phyloP scores from a whole-genome alignment of 768 basidiomycete species.

The Mycena rosella region DNA sequence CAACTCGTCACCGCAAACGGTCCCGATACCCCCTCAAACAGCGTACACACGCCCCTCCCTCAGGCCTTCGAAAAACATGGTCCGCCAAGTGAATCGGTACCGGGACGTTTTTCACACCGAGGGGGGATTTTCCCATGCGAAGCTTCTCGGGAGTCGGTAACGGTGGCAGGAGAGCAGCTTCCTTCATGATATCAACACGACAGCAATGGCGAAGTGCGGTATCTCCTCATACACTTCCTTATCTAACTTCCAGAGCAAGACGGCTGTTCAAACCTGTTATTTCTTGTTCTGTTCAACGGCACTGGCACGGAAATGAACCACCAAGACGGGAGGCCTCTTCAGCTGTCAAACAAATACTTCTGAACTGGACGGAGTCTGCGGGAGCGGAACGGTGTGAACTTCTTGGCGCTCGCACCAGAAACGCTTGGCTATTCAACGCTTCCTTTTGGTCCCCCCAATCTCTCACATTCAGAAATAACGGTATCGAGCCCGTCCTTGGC shows the following conservation, averaged over 20 bases:
- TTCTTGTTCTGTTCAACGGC: too few relatives aligned
- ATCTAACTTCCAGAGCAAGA: too few relatives aligned
- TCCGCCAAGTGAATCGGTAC: too few relatives aligned
- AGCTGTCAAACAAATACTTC: background rate
- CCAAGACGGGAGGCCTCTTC: background rate
- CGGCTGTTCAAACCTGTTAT: too few relatives aligned
- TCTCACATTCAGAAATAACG: background rate
- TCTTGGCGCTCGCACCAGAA: conserved; percentile 9
- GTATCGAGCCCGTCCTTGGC: background rate
- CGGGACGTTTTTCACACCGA: too few relatives aligned
- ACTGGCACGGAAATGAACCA: background rate
- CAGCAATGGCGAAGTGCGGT: background rate
- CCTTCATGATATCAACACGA: background rate
- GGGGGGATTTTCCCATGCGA: too few relatives aligned
- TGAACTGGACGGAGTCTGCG: too few relatives aligned
- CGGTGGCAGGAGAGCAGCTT: background rate
- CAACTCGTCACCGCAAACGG: too few relatives aligned
- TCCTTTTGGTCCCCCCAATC: too few relatives aligned
- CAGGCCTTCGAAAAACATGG: too few relatives aligned
- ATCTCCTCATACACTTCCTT: background rate
- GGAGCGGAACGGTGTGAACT: background rate
- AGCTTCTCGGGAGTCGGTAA: background rate
- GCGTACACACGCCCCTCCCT: too few relatives aligned
- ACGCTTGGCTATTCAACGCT: background rate
- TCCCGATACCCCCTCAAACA: too few relatives aligned